These are phyloP conservation scores for Terana coerulea DNA, from an alignment of 768 basidiomycete species.

Conservation along the genomic window DNA sequence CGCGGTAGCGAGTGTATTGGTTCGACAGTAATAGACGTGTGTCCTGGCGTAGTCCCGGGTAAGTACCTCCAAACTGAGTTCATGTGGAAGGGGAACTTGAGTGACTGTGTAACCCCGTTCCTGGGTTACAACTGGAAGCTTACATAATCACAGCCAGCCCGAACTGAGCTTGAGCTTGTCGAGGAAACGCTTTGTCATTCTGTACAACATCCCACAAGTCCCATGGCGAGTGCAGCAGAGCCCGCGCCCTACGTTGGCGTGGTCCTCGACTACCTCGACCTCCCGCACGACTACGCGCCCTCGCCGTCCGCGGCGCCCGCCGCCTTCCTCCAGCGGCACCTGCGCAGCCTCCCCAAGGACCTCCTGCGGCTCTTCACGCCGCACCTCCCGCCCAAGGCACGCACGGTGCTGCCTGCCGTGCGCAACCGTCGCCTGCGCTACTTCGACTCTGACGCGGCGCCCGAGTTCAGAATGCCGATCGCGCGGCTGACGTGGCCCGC, in stretches of 20 bases:
- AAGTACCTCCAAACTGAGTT: too few relatives aligned
- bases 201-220: too few relatives aligned
- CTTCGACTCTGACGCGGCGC: slow-evolving; percentile 47
- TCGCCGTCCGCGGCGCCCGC: slow-evolving; percentile 56
- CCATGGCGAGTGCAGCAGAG: not conserved
- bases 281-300: slow-evolving; percentile 56
- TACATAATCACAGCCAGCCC: too few relatives aligned
- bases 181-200: too few relatives aligned
- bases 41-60: too few relatives aligned
- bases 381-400: slow-evolving; percentile 54
- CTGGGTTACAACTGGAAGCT: too few relatives aligned
- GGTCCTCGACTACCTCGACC: slow-evolving; percentile 49
- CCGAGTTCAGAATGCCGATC: slow-evolving; percentile 47
- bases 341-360: slow-evolving; percentile 65
- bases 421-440: slow-evolving; percentile 73
- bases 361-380: slow-evolving; percentile 42
- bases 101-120: too few relatives aligned
- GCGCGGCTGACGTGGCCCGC: slow-evolving; percentile 62
- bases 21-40: too few relatives aligned
- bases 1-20: too few relatives aligned
- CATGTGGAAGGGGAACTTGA: too few relatives aligned
- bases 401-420: slow-evolving; percentile 58
- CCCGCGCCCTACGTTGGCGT: not conserved
- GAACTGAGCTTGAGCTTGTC: too few relatives aligned
- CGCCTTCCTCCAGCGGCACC: slow-evolving; percentile 56